phyloP scores from a whole-genome alignment of 805 yeast genomes.

The Metschnikowia picachoensis region DNA sequence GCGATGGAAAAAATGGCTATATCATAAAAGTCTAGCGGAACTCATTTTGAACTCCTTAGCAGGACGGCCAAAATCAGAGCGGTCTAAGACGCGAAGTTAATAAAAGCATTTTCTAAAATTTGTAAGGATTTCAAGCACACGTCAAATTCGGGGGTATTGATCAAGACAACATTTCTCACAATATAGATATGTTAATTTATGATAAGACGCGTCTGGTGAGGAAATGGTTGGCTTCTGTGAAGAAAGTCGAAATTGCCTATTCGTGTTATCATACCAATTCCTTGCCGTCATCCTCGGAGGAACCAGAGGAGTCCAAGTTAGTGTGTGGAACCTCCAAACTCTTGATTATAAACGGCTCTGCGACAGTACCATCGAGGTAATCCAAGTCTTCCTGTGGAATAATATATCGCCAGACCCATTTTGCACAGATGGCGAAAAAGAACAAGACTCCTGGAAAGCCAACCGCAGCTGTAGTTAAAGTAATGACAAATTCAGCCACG shows the following conservation, averaged over 20 bases:
- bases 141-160: no score
- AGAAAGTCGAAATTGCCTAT: no score
- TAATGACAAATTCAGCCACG: conserved; percentile 78
- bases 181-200: no score
- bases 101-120: no score
- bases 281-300: conserved; percentile 1
- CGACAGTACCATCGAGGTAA: conserved; percentile 63
- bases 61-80: no score
- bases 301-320: conserved; percentile 2
- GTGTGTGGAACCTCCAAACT: conserved; percentile 29
- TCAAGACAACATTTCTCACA: no score
- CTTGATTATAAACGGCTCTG: conserved; percentile 51
- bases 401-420: conserved; percentile 54
- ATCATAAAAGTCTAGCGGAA: no score
- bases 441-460: conserved; percentile 89
- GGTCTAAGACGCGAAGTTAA: no score
- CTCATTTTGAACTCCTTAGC: no score
- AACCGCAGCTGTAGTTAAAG: conserved; percentile 84
- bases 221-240: neutral
- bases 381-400: conserved; percentile 60
- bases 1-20: no score
- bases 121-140: no score
- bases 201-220: no score
- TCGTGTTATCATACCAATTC: neutral
- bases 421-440: conserved; percentile 61